Evolutionary conservation across 2,329 filamentous ascomycete genomes (phyloP).

Genomic region (Graphilbum sp.): DNA sequence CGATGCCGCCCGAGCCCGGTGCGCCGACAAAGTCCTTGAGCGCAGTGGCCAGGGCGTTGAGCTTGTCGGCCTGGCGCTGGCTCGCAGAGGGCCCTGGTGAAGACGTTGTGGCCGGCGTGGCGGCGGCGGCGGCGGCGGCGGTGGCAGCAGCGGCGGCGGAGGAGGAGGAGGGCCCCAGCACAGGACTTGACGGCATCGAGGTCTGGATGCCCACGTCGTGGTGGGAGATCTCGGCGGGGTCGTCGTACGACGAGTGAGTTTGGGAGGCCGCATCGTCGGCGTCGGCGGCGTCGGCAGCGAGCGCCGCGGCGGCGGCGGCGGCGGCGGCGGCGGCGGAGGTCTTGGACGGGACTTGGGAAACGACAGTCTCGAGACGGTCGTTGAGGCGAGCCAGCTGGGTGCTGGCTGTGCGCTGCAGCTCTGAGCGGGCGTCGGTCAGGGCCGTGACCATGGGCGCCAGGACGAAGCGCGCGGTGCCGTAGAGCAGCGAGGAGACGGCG

Average conservation of each 20-base stretch:
- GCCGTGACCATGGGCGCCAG: conserved; percentile 43
- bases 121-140: background rate
- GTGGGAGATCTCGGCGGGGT: conserved; percentile 67
- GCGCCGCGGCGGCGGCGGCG: background rate
- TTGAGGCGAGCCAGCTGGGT: conserved; percentile 29
- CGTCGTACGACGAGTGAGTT: conserved; percentile 31
- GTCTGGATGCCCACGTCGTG: conserved; percentile 71
- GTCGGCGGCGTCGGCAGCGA: conserved; percentile 6
- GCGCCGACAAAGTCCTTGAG: conserved; percentile 4
- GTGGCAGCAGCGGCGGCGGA: background rate
- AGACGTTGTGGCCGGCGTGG: background rate
- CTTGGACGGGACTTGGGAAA: conserved; percentile 40
- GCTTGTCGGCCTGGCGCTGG: conserved; percentile 3
- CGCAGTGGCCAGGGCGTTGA: conserved; percentile 9
- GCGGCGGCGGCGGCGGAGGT: conserved; percentile 1
- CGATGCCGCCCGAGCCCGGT: background rate
- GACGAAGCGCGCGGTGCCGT: conserved; percentile 54
- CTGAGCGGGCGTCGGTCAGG: conserved; percentile 33
- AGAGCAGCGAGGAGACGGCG: conserved; percentile 44
- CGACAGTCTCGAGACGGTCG: conserved; percentile 34
- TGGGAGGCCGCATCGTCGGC: conserved; percentile 14
- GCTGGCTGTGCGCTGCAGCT: conserved; percentile 33
- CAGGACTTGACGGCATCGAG: conserved; percentile 31
- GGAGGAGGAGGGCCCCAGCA: background rate
- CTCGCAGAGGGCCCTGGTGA: background rate